Evolutionary conservation across 441 rosid genomes (phyloP).

Genomic region (Corymbia calophylla): DNA sequence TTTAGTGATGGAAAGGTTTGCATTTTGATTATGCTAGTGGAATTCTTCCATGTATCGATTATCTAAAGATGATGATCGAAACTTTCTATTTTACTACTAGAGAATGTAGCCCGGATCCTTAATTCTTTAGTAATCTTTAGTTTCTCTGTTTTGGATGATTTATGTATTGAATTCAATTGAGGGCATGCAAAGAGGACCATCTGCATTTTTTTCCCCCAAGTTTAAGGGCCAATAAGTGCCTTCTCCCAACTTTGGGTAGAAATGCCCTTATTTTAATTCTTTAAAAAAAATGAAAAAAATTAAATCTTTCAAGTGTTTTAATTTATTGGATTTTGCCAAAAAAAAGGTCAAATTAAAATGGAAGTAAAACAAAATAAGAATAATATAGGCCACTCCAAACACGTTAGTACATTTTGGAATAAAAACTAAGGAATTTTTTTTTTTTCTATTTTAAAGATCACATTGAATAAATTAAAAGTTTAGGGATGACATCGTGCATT

Average conservation of each 20-base stretch:
- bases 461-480: too few relatives aligned
- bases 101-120: neutral
- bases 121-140: neutral
- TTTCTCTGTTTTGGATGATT: neutral
- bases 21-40: neutral
- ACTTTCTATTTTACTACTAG: neutral
- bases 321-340: neutral
- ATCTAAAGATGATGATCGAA: too few relatives aligned
- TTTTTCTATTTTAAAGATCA: rapidly evolving
- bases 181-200: neutral
- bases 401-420: neutral
- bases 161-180: neutral
- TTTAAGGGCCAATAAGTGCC: neutral
- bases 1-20: neutral
- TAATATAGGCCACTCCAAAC: neutral
- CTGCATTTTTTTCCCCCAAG: neutral
- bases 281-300: too few relatives aligned
- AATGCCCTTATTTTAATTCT: neutral
- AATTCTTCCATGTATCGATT: neutral
- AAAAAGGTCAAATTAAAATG: too few relatives aligned
- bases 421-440: too few relatives aligned
- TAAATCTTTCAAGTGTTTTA: neutral
- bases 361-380: neutral
- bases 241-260: neutral
- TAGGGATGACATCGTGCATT: rapidly evolving